Evolutionary conservation across 768 basidiomycete species (phyloP).

Genomic region (Artomyces pyxidatus): DNA sequence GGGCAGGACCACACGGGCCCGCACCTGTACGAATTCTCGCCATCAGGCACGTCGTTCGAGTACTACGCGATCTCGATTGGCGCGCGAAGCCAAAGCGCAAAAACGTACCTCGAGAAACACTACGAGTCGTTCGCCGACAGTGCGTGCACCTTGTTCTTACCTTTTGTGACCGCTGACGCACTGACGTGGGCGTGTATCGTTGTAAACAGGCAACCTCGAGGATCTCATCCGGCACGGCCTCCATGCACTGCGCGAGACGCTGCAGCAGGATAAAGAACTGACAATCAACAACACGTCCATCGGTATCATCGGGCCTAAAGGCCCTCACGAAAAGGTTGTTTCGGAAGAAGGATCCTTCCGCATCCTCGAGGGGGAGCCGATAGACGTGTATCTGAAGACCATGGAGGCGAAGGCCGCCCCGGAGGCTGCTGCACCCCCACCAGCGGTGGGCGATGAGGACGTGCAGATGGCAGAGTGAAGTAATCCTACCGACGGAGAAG

Average conservation of each 20-base stretch:
- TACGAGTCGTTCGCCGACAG: constrained; percentile 82
- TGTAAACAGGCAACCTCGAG: constrained; percentile 62
- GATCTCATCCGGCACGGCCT: constrained; percentile 90
- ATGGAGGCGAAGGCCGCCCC: constrained; percentile 67
- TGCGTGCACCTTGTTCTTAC: constrained; percentile 32
- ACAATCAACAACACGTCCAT: constrained; percentile 91
- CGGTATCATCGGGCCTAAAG: constrained; percentile 78
- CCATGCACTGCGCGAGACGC: constrained; percentile 89
- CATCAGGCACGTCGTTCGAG: constrained; percentile 94
- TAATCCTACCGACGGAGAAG: background rate
- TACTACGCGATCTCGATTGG: constrained; percentile 99
- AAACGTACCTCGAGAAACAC: constrained; percentile 96
- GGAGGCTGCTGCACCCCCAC: constrained; percentile 29
- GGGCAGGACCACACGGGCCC: constrained; percentile 96
- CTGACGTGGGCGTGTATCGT: background rate
- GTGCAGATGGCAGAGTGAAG: constrained; percentile 76
- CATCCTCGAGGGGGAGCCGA: constrained; percentile 77
- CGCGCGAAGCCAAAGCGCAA: constrained; percentile 94
- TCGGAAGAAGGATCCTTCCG: constrained; percentile 62
- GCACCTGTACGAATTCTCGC: constrained; percentile 97
- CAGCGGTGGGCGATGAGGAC: constrained; percentile 54
- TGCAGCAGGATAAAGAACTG: constrained; percentile 97
- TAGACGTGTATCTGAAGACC: constrained; percentile 65
- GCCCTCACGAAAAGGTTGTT: constrained; percentile 45
- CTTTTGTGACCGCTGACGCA: background rate